A percentile compares a stretch with the other conserved stretches of the same genome.
Conservation (phyloP, 129 eudicot species). For the Scalesia atractyloides region DNA sequence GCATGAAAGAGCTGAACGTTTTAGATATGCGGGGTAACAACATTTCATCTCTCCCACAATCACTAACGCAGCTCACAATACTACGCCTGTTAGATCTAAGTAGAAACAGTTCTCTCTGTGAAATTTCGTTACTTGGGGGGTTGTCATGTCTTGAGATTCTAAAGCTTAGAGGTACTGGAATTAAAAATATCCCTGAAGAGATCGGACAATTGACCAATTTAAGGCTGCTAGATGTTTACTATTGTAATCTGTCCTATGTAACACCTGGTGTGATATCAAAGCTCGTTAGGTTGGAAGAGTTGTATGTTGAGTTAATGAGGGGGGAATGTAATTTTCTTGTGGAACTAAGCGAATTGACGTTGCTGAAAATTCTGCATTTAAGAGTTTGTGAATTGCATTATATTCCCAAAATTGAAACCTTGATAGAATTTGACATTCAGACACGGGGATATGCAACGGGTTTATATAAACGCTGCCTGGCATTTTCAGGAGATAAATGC, state of each 20-base stretch:
- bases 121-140: constrained; percentile 18
- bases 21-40: background rate
- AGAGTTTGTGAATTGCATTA: background rate
- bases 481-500: background rate
- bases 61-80: constrained; percentile 7
- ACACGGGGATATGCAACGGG: too few species aligned
- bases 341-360: background rate
- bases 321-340: background rate
- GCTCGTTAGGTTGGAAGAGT: constrained; percentile 3
- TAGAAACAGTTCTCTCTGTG: background rate
- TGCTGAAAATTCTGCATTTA: background rate
- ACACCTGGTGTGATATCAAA: constrained; percentile 18
- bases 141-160: constrained; percentile 20
- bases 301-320: background rate
- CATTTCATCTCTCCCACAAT: constrained; percentile 2
- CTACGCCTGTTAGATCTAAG: constrained; percentile 8
- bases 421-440: background rate
- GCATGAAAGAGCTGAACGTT: constrained; percentile 21
- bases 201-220: constrained; percentile 18
- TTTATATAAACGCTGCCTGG: background rate
- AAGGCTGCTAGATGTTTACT: background rate
- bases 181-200: constrained; percentile 7
- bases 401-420: background rate
- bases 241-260: background rate
- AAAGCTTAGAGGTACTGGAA: background rate